Evolutionary conservation across 176 grass and related monocot genomes (phyloP).

Genomic region (Puccinellia tenuiflora): DNA sequence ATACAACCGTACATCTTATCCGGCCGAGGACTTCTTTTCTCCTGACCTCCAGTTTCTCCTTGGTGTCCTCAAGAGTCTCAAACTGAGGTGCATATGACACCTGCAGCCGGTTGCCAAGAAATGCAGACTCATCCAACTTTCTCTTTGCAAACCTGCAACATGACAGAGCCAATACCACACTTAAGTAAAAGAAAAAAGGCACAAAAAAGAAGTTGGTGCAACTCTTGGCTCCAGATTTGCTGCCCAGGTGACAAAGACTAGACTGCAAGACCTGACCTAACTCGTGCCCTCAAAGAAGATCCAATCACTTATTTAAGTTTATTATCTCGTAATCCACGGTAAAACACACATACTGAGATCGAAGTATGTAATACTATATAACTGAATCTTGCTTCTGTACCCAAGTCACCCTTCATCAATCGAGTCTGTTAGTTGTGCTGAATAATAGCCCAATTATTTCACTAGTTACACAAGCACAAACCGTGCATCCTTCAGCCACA

Average conservation of each 20-base stretch:
- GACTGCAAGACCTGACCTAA: not conserved
- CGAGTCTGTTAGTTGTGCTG: not conserved
- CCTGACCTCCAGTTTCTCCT: conserved; percentile 83
- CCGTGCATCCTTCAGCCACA: not conserved
- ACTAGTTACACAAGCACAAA: not conserved
- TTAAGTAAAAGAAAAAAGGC: not conserved
- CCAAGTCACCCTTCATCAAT: not conserved
- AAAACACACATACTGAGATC: not conserved
- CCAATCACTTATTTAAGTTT: not conserved
- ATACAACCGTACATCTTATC: conserved; percentile 53
- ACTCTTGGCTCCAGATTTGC: not conserved
- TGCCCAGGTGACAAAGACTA: not conserved
- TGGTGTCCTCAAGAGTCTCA: conserved; percentile 58
- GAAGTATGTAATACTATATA: not conserved
- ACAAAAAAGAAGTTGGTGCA: not conserved
- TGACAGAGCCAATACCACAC: not conserved
- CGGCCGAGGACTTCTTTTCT: conserved; percentile 66
- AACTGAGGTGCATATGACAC: conserved; percentile 82
- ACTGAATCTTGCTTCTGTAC: not conserved
- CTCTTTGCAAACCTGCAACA: conserved; percentile 82
- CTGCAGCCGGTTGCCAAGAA: conserved; percentile 72
- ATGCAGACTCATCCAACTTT: conserved; percentile 80
- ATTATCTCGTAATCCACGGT: too few relatives aligned
- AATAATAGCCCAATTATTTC: not conserved
- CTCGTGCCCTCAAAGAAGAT: not conserved